Evolutionary conservation across 2,329 filamentous ascomycete genomes (phyloP).

Genomic region (Penicillium sp.): DNA sequence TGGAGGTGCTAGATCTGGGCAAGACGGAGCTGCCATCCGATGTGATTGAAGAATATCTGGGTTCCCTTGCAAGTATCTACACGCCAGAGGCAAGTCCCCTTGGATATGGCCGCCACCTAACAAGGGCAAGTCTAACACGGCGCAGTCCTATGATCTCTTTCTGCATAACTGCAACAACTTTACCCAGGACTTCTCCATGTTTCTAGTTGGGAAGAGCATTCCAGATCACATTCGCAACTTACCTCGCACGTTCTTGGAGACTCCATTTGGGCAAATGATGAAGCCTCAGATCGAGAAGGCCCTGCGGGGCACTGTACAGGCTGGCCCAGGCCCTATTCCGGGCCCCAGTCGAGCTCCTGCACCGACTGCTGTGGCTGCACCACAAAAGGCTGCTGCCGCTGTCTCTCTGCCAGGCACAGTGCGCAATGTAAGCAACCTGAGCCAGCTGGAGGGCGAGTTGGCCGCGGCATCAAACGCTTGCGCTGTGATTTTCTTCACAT

Average conservation of each 20-base stretch:
- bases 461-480: constrained; percentile 61
- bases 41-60: constrained; percentile 80
- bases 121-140: constrained; percentile 13
- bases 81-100: constrained; percentile 63
- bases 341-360: constrained; percentile 4
- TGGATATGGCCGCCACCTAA: background rate
- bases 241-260: constrained; percentile 78
- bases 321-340: constrained; percentile 28
- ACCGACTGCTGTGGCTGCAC: constrained; percentile 14
- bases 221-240: constrained; percentile 82
- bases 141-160: constrained; percentile 80
- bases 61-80: constrained; percentile 78
- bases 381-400: constrained; percentile 16
- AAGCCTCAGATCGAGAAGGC: constrained; percentile 69
- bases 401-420: constrained; percentile 49
- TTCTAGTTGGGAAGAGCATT: constrained; percentile 83
- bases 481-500: constrained; percentile 89
- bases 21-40: constrained; percentile 75
- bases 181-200: constrained; percentile 85
- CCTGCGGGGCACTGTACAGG: constrained; percentile 62
- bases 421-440: constrained; percentile 57
- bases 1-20: constrained; percentile 73
- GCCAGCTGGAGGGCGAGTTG: constrained; percentile 61
- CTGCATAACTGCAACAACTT: constrained; percentile 97
- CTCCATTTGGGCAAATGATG: constrained; percentile 84